These are phyloP conservation scores for Candida freyschussii DNA, from an alignment of 1,139 yeast species.

Conservation along the genomic window DNA sequence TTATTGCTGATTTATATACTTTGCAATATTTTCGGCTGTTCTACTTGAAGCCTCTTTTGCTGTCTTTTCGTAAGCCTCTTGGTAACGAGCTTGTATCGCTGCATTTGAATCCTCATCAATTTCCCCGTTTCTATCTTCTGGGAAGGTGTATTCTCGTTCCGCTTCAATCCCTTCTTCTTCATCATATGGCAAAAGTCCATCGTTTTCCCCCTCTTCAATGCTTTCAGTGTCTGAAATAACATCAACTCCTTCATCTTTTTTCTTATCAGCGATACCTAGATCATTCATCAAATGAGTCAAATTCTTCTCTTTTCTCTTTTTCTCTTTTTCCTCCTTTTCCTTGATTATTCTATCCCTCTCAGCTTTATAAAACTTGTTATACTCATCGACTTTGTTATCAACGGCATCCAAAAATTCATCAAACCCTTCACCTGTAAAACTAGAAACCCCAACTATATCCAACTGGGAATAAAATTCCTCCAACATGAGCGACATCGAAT, in stretches of 20 bases:
- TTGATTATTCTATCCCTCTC: constrained; percentile 81
- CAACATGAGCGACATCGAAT: constrained; percentile 91
- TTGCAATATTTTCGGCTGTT: constrained; percentile 69
- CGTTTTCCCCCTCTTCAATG: constrained; percentile 38
- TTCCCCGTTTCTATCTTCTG: constrained; percentile 65
- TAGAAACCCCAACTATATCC: constrained; percentile 87
- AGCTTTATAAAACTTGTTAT: constrained; percentile 71
- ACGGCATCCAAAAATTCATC: constrained; percentile 84
- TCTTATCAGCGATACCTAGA: constrained; percentile 61
- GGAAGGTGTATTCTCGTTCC: constrained; percentile 62
- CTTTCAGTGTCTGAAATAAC: constrained; percentile 22
- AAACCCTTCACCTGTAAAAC: constrained; percentile 91
- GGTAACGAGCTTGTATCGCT: constrained; percentile 64
- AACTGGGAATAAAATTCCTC: constrained; percentile 94
- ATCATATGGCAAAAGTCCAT: constrained; percentile 60
- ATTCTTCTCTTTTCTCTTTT: constrained; percentile 65
- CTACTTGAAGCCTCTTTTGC: constrained; percentile 57
- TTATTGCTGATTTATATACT: constrained; percentile 53
- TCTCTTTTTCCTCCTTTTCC: constrained; percentile 73
- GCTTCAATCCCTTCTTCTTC: constrained; percentile 42
- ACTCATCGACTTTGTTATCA: constrained; percentile 84
- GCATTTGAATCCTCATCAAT: constrained; percentile 50
- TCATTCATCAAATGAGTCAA: constrained; percentile 47
- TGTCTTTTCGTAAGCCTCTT: constrained; percentile 62
- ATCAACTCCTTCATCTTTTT: constrained; percentile 25